A percentile compares a stretch with the other conserved stretches of the same genome.
phyloP scores from a whole-genome alignment of 1,284 basidiomycete genomes.

The Rhizoctonia solani region DNA sequence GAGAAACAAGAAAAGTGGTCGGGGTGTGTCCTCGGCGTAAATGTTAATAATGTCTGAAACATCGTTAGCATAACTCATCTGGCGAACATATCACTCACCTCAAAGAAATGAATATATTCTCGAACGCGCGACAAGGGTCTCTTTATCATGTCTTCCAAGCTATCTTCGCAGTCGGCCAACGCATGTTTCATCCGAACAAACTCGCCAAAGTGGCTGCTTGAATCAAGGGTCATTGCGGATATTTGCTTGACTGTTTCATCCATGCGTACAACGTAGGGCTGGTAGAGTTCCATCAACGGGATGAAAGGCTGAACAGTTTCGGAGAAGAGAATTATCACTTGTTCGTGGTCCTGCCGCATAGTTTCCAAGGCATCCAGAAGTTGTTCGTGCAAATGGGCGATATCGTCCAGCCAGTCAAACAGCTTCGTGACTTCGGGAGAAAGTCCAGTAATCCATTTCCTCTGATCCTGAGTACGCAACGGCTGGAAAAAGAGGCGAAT shows the following conservation, averaged over 20 bases:
- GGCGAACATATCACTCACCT: not conserved
- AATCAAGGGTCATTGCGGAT: slow-evolving; percentile 57
- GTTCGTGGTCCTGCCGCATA: slow-evolving; percentile 51
- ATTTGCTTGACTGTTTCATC: slow-evolving; percentile 63
- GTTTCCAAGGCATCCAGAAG: slow-evolving; percentile 57
- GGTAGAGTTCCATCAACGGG: slow-evolving; percentile 73
- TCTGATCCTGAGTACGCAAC: slow-evolving; percentile 67
- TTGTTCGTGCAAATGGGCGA: slow-evolving; percentile 72
- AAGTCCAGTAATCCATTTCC: slow-evolving; percentile 76
- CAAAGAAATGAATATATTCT: slow-evolving; percentile 70
- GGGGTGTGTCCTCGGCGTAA: slow-evolving; percentile 68
- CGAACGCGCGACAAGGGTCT: slow-evolving; percentile 76
- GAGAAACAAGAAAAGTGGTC: slow-evolving; percentile 70
- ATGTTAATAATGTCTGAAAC: slow-evolving; percentile 66
- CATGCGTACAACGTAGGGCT: slow-evolving; percentile 79
- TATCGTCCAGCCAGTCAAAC: slow-evolving; percentile 85
- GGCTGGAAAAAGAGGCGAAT: slow-evolving; percentile 74
- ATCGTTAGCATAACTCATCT: not conserved
- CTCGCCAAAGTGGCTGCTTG: slow-evolving; percentile 74
- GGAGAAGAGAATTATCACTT: slow-evolving; percentile 57
- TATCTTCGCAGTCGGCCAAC: slow-evolving; percentile 58
- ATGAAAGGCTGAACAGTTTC: slow-evolving; percentile 64
- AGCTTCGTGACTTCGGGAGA: slow-evolving; percentile 68
- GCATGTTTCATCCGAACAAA: slow-evolving; percentile 77
- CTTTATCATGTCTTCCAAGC: slow-evolving; percentile 66